Base-by-base conservation (phyloP, 805 yeast species). In the Maudiozyma pseudohumilis region DNA sequence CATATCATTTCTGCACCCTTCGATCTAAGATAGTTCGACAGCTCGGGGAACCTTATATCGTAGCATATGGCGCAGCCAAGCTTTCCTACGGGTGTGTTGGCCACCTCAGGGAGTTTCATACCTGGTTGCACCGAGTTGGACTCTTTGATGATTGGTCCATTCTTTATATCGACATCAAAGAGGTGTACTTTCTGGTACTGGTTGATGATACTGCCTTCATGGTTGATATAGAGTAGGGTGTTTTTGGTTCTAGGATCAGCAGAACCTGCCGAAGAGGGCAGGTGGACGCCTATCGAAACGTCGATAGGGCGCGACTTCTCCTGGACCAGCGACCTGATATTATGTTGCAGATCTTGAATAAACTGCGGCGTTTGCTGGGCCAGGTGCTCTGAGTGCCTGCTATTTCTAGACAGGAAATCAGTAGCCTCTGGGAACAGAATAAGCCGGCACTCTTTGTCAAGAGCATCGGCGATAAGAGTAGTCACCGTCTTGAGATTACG, bases 381-480 rank as follows among this genome's bases (percentile, higher is more conserved):
- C n/a, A 89, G 61, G 20, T 63, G 47, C 36, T 68, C 65, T 1
- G 94, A 77, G 47, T 85, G 88, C 1, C 49, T 56, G 2, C 88
- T 79, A 51, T 75, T 74, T 36, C 74, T 66, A 5, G 95, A 79
- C 28, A 89, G 69, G 56, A 86, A 89, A 56, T 89, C 97, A 4
- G 92, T 71, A 0, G 97, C 97, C 56, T 89, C 98, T 2, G 97
- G 97, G 32, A 89, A 69, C 52, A 92, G 86, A 5, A 92, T 64
- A 3, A 85, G 75, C 44, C 70, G 66, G 11, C 81, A 87, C 3
- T 79, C 72, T 12, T 67, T 54, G 2, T 60, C 61, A 0, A 80
- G 70, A 0, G 97, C 95, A 36, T 66, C 59, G n/a, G 61, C 55
- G 13, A 89, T 76, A 26, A 88, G 64, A 22, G 64, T 64, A 10